phyloP scores from a whole-genome alignment of 73 alveolate genomes.

The Paramecium sonneborni region DNA sequence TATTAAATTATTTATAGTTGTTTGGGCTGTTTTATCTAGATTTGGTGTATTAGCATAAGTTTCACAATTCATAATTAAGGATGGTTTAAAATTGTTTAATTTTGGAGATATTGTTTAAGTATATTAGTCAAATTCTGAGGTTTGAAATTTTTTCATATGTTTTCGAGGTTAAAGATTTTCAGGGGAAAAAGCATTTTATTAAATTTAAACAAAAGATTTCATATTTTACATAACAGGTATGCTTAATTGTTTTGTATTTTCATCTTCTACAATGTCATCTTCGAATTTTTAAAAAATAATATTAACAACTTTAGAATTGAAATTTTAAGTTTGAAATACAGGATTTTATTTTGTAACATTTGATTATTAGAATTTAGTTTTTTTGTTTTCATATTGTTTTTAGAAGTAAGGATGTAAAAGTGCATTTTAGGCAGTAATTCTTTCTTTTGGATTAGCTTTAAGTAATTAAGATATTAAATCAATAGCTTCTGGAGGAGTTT shows the following conservation, averaged over 20 bases:
- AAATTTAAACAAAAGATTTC: neutral
- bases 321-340: neutral
- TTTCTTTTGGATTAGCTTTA: constrained; percentile 63
- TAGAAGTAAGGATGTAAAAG: constrained; percentile 66
- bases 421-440: constrained; percentile 70
- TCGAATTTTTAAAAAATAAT: neutral
- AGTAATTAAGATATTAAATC: constrained; percentile 66
- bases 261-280: constrained; percentile 21
- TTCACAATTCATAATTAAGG: neutral
- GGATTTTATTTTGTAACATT: constrained; percentile 2
- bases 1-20: neutral
- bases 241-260: neutral
- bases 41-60: neutral
- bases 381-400: neutral
- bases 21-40: neutral
- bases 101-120: neutral
- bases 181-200: neutral
- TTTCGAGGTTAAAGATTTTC: neutral
- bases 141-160: neutral
- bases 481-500: constrained; percentile 71
- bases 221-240: constrained; percentile 43
- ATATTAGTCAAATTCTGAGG: constrained; percentile 3
- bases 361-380: constrained; percentile 20
- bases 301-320: neutral
- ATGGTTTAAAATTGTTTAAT: neutral